Base-by-base conservation (phyloP, 345 rosid genomes). In the Salix purpurea region DNA sequence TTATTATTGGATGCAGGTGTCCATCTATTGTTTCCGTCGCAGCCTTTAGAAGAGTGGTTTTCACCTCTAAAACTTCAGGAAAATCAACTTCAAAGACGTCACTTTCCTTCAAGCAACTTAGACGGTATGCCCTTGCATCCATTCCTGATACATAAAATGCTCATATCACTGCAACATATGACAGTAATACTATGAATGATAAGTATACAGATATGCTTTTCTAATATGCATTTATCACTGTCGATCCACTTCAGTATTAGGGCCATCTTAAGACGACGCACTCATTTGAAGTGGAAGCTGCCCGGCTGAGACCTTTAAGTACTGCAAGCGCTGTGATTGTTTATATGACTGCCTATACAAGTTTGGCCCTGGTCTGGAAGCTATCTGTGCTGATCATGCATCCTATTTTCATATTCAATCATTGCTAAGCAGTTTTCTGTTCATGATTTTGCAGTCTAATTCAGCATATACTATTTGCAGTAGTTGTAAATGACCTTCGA, bases 61-160 rank as follows among this genome's bases (percentile, higher is more conserved):
- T 94, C 58, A 79, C 81, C 81, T 88, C 88, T 87, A 91, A 80
- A 75, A 92, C 90, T 82, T 87, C 95, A 11, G 89, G 68, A 78
- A 92, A 95, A 85, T 95, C 99, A 21, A 95, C 97, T 86, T 95
- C 99, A 67, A 88, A 92, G 77, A 92, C 87, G 14, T 86, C 82
- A 67, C 90, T 87, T 79, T 91, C 89, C 85, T 87, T 84, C 81
- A 92, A 85, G 86, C 92, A 90, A 82, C 76, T 81, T 66, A 92
- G 80, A 52, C 97, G 91, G 86, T 91, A 94, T 68, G 96, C 93
- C 80, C 97, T 91, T 44, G 97, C 80, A 84, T 94, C 99, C 97
- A 94, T 94, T 76, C 99, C 97, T 94, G 28, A 28, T 23, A 56
- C 62, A 39, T 12, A 28, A 46, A 34, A 26, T 52, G 65, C 50